Conservation (phyloP, 805 yeast species). For the Starmera amethionina region DNA sequence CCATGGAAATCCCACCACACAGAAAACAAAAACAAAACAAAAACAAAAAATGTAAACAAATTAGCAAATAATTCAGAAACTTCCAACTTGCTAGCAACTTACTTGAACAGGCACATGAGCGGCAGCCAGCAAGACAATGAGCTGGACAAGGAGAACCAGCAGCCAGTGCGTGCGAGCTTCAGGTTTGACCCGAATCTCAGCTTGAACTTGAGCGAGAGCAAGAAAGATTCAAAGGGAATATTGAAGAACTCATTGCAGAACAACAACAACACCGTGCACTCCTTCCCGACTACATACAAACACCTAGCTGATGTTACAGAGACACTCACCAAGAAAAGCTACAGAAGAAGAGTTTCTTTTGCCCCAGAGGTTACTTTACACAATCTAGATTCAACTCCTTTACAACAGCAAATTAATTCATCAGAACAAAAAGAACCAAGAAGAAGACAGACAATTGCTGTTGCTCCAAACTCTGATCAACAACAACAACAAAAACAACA, state of each 20-base stretch:
- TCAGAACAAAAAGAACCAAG: constrained; percentile 11
- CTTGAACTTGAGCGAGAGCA: constrained; percentile 1
- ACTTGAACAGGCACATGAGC: no score
- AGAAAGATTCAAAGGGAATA: constrained; percentile 18
- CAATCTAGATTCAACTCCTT: constrained; percentile 15
- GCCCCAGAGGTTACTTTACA: constrained; percentile 22
- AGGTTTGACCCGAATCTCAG: no score
- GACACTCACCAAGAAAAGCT: constrained; percentile 7
- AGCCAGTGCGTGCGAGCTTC: no score
- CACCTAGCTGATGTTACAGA: constrained; percentile 1
- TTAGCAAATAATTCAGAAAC: no score
- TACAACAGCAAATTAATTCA: background rate
- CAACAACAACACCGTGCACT: constrained; percentile 7
- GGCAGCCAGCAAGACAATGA: background rate
- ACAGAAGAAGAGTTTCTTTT: constrained; percentile 19
- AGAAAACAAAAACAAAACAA: no score
- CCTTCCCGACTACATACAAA: constrained; percentile 11
- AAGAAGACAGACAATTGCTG: constrained; percentile 19
- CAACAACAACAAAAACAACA: background rate
- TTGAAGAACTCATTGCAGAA: constrained; percentile 10
- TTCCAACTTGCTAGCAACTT: no score
- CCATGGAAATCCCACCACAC: no score
- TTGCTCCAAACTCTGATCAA: constrained; percentile 4
- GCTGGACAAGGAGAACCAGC: background rate
- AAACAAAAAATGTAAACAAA: no score